These are phyloP conservation scores for Nakazawaea holstii DNA, from an alignment of 805 yeast genomes.

Conservation along the genomic window DNA sequence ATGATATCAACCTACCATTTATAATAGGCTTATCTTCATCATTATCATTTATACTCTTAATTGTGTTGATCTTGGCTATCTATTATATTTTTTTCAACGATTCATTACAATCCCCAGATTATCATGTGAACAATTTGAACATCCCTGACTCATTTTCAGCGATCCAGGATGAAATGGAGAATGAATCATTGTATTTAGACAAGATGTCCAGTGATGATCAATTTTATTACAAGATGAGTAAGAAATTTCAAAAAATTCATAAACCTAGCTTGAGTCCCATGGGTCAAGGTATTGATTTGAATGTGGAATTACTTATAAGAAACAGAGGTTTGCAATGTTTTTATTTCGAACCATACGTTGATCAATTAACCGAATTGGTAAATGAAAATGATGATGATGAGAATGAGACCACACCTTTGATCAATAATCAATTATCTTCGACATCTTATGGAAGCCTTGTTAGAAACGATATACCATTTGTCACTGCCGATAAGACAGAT, in stretches of 20 bases:
- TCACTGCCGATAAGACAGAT: constrained; percentile 27
- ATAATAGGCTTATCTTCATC: constrained; percentile 20
- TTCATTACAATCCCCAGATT: constrained; percentile 1
- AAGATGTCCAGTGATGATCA: constrained; percentile 18
- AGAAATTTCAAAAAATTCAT: constrained; percentile 17
- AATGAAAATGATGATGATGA: constrained; percentile 1
- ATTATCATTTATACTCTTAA: constrained; percentile 19
- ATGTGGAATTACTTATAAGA: constrained; percentile 23
- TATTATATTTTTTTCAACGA: constrained; percentile 23
- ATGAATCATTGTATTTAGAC: constrained; percentile 14
- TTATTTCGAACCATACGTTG: constrained; percentile 25
- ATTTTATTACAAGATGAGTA: constrained; percentile 20
- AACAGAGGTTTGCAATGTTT: constrained; percentile 30
- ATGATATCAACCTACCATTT: constrained; percentile 13
- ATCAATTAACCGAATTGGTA: constrained; percentile 21
- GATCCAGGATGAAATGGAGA: constrained; percentile 15
- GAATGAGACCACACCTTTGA: constrained; percentile 11
- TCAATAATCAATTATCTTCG: constrained; percentile 6
- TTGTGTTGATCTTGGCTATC: constrained; percentile 19
- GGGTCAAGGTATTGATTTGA: constrained; percentile 17
- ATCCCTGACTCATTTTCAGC: constrained; percentile 22
- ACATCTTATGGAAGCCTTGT: constrained; percentile 5
- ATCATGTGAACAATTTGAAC: constrained; percentile 7
- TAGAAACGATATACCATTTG: constrained; percentile 18
- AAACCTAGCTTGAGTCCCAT: constrained; percentile 22